Conservation (phyloP, 768 basidiomycete species). For the Suillus sp. region DNA sequence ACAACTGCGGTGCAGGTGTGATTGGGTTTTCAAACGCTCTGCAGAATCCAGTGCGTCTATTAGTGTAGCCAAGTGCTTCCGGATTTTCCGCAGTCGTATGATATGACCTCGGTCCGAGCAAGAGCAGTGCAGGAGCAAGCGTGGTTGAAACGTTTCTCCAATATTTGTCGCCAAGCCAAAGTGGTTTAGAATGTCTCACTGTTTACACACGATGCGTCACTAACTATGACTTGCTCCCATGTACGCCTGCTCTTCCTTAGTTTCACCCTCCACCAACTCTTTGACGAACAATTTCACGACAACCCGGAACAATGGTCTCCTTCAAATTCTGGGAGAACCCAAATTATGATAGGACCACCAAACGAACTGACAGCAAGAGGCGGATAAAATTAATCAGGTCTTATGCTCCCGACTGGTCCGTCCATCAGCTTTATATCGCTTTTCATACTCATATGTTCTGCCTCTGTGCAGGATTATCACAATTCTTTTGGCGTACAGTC, state of each 20-base stretch:
- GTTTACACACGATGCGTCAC: background rate
- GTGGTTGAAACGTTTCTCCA: background rate
- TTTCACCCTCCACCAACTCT: conserved; percentile 18
- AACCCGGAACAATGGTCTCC: background rate
- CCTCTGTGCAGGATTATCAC: conserved; percentile 59
- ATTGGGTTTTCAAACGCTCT: conserved; percentile 8
- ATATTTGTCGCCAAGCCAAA: background rate
- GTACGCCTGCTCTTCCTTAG: background rate
- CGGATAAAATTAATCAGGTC: conserved; percentile 52
- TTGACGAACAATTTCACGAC: conserved; percentile 12
- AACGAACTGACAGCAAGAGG: conserved; percentile 29
- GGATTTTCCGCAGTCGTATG: background rate
- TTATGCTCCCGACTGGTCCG: conserved; percentile 80
- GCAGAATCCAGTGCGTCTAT: background rate
- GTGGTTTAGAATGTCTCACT: background rate
- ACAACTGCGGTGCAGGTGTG: background rate
- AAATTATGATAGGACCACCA: conserved; percentile 14
- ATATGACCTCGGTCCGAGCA: background rate
- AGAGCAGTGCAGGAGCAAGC: background rate
- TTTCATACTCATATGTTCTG: conserved; percentile 10
- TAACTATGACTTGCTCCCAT: conserved; percentile 5
- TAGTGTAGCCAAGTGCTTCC: background rate
- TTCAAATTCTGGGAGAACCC: conserved; percentile 4
- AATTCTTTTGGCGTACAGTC: conserved; percentile 60
- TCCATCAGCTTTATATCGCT: conserved; percentile 3